phyloP scores from a whole-genome alignment of 2,329 filamentous ascomycete genomes.

The Gnomoniopsis smithogilvyi region DNA sequence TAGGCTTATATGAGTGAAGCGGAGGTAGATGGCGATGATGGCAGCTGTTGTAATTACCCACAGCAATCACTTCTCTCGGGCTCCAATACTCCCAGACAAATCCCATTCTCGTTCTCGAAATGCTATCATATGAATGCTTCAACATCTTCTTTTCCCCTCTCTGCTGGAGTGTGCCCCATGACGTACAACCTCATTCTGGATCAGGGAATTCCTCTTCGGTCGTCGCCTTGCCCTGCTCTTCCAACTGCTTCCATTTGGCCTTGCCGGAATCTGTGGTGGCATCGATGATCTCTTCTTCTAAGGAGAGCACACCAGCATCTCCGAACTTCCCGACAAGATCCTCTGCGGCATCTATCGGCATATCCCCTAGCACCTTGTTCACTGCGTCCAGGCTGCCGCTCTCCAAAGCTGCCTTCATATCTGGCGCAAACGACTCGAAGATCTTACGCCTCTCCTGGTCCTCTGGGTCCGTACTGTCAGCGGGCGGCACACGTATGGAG shows the following conservation, averaged over 20 bases:
- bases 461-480: conserved; percentile 62
- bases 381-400: conserved; percentile 87
- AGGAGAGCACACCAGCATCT: conserved; percentile 80
- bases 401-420: conserved; percentile 77
- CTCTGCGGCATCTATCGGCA: conserved; percentile 82
- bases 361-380: conserved; percentile 80
- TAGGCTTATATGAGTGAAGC: no score
- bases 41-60: no score
- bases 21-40: no score
- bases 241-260: conserved; percentile 72
- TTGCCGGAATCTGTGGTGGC: conserved; percentile 86
- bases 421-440: conserved; percentile 80
- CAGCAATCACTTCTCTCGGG: no score
- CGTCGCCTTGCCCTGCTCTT: conserved; percentile 32
- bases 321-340: conserved; percentile 74
- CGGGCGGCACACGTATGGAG: conserved; percentile 76
- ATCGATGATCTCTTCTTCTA: conserved; percentile 93
- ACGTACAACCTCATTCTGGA: conserved; percentile 8
- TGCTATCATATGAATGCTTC: background rate
- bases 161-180: background rate
- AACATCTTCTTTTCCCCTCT: background rate
- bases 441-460: conserved; percentile 65
- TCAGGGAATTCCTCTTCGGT: conserved; percentile 18
- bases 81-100: no score
- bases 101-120: no score